Base-by-base conservation (phyloP, 805 yeast species). In the Candida namnaoensis region DNA sequence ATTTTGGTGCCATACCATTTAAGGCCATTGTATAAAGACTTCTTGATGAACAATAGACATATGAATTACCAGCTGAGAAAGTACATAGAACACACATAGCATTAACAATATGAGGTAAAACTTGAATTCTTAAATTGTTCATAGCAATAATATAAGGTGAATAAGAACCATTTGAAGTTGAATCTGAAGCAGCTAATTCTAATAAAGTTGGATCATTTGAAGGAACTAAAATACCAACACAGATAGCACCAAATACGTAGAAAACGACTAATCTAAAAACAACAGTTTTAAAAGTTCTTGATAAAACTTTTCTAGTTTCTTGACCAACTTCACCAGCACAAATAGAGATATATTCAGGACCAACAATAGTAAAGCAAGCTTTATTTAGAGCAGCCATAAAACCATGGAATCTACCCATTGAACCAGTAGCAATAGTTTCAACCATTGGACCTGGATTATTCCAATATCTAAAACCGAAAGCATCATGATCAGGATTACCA, bases 321-420 rank as follows among this genome's bases (percentile, higher is more conserved):
- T 71, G 67, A 13, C 85, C 78, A 14, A 82, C 74, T 58, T 87
- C 95, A 38, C 91, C 84, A 5, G 95, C 93, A 28, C 85, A 76
- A 82, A 84, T 79, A 3, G 88, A 73, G 33, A 87, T 75, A 51
- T 83, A 83, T 61, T 87, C 96, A 4, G 95, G 93, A 1, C 95
- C 95, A 7, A 83, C 84, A 49, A 83, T 76, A 15, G 91, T 81
- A 57, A 83, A 86, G 35, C 82, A 66, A 8, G 93, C 95, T 48
- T 77, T 78, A 44, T 75, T 69, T 40, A 85, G 61, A 45, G 90
- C 82, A 1, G 81, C 73, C 55, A 82, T 61, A 51, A 83, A 83
- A 1, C 93, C 95, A 47, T 80, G 75, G 51, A 81, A 80, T 46
- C 80, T 62, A 13, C 91, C 91, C 49, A 72, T 53, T 0, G 59